Percentiles rank a stretch among this genome's conserved stretches.
These are phyloP conservation scores for Sparassis latifolia DNA, from an alignment of 1,284 basidiomycete genomes.

Conservation along the genomic window DNA sequence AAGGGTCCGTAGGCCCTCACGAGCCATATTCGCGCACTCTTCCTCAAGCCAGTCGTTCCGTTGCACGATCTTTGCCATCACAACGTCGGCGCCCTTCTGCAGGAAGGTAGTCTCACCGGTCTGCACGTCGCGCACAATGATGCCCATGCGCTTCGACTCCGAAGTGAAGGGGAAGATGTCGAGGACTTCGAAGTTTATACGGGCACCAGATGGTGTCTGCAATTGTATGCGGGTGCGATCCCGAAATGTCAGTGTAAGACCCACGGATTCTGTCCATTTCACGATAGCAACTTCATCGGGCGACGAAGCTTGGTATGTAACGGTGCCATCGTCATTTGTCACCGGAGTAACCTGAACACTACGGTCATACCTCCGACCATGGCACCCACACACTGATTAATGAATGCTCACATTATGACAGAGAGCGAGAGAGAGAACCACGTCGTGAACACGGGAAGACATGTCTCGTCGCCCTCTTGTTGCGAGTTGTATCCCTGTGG, in stretches of 20 bases:
- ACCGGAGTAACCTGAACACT: slow-evolving; percentile 83
- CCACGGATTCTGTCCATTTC: slow-evolving; percentile 95
- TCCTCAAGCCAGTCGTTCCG: slow-evolving; percentile 99
- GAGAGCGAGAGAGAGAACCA: slow-evolving; percentile 87
- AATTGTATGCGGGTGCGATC: slow-evolving; percentile 86
- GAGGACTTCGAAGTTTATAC: slow-evolving; percentile 78
- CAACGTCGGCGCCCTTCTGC: slow-evolving; percentile 97
- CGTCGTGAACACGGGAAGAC: slow-evolving; percentile 91
- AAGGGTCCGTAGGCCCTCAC: slow-evolving; percentile 92
- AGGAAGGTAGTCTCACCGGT: slow-evolving; percentile 83
- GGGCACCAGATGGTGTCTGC: slow-evolving; percentile 57
- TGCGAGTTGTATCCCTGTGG: slow-evolving; percentile 76
- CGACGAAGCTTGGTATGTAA: slow-evolving; percentile 97
- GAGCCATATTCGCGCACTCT: slow-evolving; percentile 97
- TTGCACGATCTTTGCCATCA: slow-evolving; percentile 93
- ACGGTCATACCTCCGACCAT: not conserved
- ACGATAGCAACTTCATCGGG: slow-evolving; percentile 99
- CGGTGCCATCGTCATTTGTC: slow-evolving; percentile 84
- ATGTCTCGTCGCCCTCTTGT: slow-evolving; percentile 88
- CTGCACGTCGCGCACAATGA: slow-evolving; percentile 78
- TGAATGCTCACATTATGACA: slow-evolving; percentile 82
- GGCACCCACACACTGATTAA: not conserved
- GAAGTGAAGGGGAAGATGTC: slow-evolving; percentile 98
- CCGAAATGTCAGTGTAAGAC: slow-evolving; percentile 81
- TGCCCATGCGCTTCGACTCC: slow-evolving; percentile 98